Percentiles rank a stretch among this genome's conserved stretches.
Conservation (phyloP, 148 eudicot species). For the Dianthus caryophyllus region DNA sequence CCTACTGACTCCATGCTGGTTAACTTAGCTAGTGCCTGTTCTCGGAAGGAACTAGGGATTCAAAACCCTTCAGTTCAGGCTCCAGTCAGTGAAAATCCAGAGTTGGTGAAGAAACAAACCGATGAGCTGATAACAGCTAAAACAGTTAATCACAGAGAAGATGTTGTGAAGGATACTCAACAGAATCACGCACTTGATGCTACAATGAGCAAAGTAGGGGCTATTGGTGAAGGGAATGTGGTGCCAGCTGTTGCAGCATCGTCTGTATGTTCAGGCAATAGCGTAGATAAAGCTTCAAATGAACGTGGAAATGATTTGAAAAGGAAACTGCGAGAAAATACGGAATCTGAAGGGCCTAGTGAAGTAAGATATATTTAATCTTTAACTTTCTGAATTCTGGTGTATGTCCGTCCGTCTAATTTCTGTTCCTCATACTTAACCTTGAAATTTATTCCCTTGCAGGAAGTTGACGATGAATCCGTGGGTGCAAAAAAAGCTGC, state of each 20-base stretch:
- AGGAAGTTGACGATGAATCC: slow-evolving; percentile 93
- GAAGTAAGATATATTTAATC: slow-evolving; percentile 48
- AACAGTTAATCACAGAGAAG: slow-evolving; percentile 8
- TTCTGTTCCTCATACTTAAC: slow-evolving; percentile 7
- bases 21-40: slow-evolving; percentile 25
- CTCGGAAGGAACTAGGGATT: slow-evolving; percentile 32
- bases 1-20: slow-evolving; percentile 23
- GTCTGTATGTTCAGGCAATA: slow-evolving; percentile 85
- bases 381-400: slow-evolving; percentile 3
- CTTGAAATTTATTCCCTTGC: slow-evolving; percentile 18
- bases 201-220: slow-evolving; percentile 24
- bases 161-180: slow-evolving; percentile 3
- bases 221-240: slow-evolving; percentile 31
- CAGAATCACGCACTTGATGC: slow-evolving; percentile 27
- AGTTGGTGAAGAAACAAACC: slow-evolving; percentile 25
- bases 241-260: slow-evolving; percentile 63
- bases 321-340: slow-evolving; percentile 60
- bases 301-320: slow-evolving; percentile 48
- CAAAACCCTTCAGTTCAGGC: slow-evolving; percentile 25
- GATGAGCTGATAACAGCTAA: slow-evolving; percentile 28
- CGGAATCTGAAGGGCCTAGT: slow-evolving; percentile 73
- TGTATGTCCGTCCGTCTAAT: slow-evolving; percentile 4
- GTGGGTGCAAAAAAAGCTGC: slow-evolving; percentile 49
- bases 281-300: slow-evolving; percentile 66
- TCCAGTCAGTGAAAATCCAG: slow-evolving; percentile 23